Conservation (phyloP, 768 basidiomycete species). For the Gelatoporia subvermispora region DNA sequence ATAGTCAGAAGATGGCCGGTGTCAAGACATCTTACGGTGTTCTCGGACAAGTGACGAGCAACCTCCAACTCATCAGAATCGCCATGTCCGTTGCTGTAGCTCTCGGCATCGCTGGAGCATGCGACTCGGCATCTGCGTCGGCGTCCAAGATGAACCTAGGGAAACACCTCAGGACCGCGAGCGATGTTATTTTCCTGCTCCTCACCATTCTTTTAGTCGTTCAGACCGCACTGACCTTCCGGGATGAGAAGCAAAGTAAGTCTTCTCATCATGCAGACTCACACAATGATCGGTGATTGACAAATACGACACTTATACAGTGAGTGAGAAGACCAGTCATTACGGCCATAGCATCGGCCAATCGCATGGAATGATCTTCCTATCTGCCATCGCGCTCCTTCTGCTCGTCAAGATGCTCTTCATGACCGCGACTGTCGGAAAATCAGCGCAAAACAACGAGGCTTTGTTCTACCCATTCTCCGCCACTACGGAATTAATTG, state of each 20-base stretch:
- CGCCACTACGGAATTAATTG: conserved; percentile 28
- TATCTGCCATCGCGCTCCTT: conserved; percentile 19
- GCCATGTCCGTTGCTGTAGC: conserved; percentile 10
- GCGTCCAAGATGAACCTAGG: background rate
- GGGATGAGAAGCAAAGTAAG: background rate
- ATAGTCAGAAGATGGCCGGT: background rate
- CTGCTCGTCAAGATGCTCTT: conserved; percentile 27
- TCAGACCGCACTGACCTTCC: conserved; percentile 13
- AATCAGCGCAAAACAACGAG: conserved; percentile 23
- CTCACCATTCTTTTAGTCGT: conserved; percentile 6
- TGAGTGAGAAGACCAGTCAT: background rate
- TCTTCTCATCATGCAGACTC: too few relatives aligned
- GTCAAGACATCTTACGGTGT: background rate
- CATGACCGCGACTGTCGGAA: conserved; percentile 21
- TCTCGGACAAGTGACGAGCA: conserved; percentile 8
- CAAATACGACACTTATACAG: background rate
- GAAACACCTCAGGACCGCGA: conserved; percentile 2
- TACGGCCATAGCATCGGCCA: conserved; percentile 9
- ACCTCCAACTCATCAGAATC: conserved; percentile 10
- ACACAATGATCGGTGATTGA: background rate
- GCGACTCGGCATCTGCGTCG: background rate
- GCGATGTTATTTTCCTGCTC: conserved; percentile 12
- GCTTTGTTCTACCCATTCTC: conserved; percentile 29
- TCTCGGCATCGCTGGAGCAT: conserved; percentile 10
- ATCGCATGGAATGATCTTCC: conserved; percentile 18